Evolutionary conservation across 805 yeast genomes (phyloP).

Genomic region (Candida piceae): DNA sequence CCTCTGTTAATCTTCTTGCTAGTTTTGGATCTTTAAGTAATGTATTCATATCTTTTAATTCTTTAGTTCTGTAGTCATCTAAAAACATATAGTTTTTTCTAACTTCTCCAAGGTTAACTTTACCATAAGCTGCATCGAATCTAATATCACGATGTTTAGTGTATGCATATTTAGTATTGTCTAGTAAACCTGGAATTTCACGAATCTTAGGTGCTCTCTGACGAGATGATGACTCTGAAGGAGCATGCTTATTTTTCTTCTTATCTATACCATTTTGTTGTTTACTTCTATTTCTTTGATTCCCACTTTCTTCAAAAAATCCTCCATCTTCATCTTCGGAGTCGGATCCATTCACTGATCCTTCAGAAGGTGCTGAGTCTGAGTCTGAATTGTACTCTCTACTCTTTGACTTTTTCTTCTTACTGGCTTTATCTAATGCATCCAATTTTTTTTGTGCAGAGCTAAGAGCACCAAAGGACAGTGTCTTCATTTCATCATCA

Average conservation of each 20-base stretch:
- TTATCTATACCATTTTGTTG: conserved; percentile 8
- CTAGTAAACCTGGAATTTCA: conserved; percentile 61
- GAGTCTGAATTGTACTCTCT: conserved; percentile 11
- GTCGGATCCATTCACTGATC: background rate
- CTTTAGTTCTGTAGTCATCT: conserved; percentile 78
- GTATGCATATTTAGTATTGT: conserved; percentile 31
- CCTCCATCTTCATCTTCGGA: conserved; percentile 20
- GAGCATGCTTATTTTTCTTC: conserved; percentile 75
- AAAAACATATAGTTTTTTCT: conserved; percentile 79
- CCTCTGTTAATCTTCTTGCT: conserved; percentile 34
- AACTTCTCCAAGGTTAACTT: conserved; percentile 61
- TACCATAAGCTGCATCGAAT: conserved; percentile 87
- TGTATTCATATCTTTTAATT: conserved; percentile 54
- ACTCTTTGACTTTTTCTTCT: conserved; percentile 7
- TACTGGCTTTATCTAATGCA: conserved; percentile 10
- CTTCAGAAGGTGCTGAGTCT: conserved; percentile 18
- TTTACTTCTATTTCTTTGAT: conserved; percentile 9
- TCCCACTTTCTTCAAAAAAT: conserved; percentile 35
- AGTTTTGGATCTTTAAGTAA: conserved; percentile 52
- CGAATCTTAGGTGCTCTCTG: conserved; percentile 65
- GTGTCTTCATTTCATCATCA: conserved; percentile 45
- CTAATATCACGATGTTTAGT: conserved; percentile 73
- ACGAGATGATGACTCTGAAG: conserved; percentile 73
- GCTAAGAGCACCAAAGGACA: conserved; percentile 64
- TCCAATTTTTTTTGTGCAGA: conserved; percentile 50